Evolutionary conservation across 192 early-diverging fungal genomes (phyloP).

Genomic region (Podochytrium sp.): DNA sequence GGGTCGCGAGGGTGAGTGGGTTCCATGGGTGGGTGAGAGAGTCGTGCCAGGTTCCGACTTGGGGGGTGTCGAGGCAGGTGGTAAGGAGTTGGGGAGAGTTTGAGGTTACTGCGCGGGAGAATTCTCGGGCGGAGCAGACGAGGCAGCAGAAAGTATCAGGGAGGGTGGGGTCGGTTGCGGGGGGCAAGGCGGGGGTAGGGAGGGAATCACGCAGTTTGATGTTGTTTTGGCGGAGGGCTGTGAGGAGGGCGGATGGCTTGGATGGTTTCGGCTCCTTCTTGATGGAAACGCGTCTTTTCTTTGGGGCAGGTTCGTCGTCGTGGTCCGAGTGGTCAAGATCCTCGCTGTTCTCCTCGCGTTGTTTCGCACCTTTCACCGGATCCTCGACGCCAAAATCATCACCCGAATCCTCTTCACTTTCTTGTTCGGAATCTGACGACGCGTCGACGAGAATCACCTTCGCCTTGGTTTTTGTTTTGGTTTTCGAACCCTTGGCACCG

Average conservation of each 20-base stretch:
- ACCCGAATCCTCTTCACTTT: not conserved
- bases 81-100: conserved; percentile 12
- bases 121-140: conserved; percentile 47
- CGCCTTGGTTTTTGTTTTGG: not conserved
- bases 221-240: conserved; percentile 16
- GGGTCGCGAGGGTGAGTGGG: conserved; percentile 11
- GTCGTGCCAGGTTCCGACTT: conserved; percentile 22
- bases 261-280: conserved; percentile 10
- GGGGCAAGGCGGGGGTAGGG: not conserved
- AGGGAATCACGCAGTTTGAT: conserved; percentile 3
- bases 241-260: not conserved
- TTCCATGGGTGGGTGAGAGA: conserved; percentile 16
- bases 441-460: conserved; percentile 12
- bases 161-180: not conserved
- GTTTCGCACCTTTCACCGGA: not conserved
- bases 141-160: conserved; percentile 50
- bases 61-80: not conserved
- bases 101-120: conserved; percentile 29
- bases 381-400: conserved; percentile 7
- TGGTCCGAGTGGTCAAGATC: conserved; percentile 16
- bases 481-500: not conserved
- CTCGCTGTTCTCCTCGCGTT: not conserved
- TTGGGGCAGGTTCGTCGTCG: conserved; percentile 14
- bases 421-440: not conserved
- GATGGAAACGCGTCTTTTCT: not conserved